Base-by-base conservation (phyloP, 495 filamentous ascomycete genomes). In the Mytilinidion resinicola region DNA sequence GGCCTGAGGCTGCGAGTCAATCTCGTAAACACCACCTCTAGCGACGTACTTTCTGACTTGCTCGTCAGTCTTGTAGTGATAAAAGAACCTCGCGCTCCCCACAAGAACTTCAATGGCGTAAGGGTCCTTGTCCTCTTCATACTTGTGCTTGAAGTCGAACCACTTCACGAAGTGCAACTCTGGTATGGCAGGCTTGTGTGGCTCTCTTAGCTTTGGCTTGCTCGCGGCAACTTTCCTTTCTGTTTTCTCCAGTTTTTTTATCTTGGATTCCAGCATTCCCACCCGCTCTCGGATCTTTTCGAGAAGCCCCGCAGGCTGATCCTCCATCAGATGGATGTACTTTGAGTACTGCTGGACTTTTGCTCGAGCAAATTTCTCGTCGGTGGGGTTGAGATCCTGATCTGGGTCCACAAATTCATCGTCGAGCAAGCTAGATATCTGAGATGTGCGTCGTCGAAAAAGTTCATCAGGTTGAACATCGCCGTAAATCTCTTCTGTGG, bases 131-230 rank as follows among this genome's bases (percentile, higher is more conserved):
- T 30, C 21, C 8, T 49, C 46, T 49, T 19, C 46, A 30, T 49
- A 49, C 33, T 49, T 49, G 46, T 49, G 46, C 33, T 49, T 49
- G 46, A 49, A 49, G 14, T 49, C 46, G 21, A 49, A 49, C 46
- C 46, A 49, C 21, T 49, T 49, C 8, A 49, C 46, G 33, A 49
- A 49, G 21, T 49, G 46, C 15, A 49, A 25, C 33, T 49, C 46
- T 14, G 46, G 46, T 25, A 49, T 49, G 3, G 46, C 20, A 33
- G 46, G 46, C 46, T 25, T 20, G 46, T 49, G 46, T 8, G 21
- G 21, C 21, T 33, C 46, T 49, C 33, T 49, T 14, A 25, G 46
- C 14, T 49, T 49, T 12, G 46, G 8, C 21, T 25, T 49, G 15
- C 9, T 49, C 21, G 46, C 9, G 12, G 21, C 4, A 25, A 49